These are phyloP conservation scores for Barbarea vulgaris DNA, from an alignment of 345 rosid genomes.

Conservation along the genomic window DNA sequence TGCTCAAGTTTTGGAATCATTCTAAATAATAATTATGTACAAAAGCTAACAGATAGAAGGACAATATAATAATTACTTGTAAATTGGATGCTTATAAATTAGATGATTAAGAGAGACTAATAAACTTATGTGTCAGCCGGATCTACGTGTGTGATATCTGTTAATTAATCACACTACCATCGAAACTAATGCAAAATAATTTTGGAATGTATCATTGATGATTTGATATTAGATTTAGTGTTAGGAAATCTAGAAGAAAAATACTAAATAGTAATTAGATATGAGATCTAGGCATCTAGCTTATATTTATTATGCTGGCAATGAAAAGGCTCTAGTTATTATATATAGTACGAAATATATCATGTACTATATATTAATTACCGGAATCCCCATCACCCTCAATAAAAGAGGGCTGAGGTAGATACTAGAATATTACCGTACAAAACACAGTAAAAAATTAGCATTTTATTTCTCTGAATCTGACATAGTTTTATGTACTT, in stretches of 20 bases:
- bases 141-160: constrained; percentile 9
- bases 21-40: constrained; percentile 8
- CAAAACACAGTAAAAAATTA: not conserved
- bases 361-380: constrained; percentile 25
- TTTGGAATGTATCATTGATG: constrained; percentile 21
- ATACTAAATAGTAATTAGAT: constrained; percentile 18
- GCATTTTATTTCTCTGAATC: not conserved
- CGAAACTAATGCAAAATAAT: not conserved
- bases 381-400: not conserved
- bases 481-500: constrained; percentile 5
- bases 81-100: not conserved
- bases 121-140: constrained; percentile 4
- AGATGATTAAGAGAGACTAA: not conserved
- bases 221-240: constrained; percentile 21
- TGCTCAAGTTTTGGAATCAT: constrained; percentile 34
- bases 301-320: constrained; percentile 23
- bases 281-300: constrained; percentile 26
- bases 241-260: constrained; percentile 2
- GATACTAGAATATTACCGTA: constrained; percentile 15
- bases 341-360: not conserved
- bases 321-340: not conserved
- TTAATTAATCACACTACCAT: constrained; percentile 3
- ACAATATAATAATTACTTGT: not conserved
- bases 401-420: not conserved
- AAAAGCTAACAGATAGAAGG: constrained; percentile 20